These are phyloP conservation scores for Solanum chacoense DNA, from an alignment of 305 asterid species.

Conservation along the genomic window DNA sequence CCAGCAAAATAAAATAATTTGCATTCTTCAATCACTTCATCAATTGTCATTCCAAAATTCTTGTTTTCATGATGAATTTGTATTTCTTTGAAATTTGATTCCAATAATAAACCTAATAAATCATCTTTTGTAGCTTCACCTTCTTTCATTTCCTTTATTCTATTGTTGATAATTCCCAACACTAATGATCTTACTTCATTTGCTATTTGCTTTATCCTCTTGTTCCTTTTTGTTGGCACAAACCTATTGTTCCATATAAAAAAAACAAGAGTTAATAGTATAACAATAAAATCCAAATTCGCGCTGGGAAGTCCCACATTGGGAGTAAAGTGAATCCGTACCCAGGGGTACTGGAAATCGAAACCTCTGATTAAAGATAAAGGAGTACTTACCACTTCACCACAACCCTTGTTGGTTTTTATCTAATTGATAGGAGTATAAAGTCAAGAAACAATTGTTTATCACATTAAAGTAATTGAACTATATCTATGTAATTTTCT, in stretches of 20 bases:
- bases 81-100: slow-evolving; percentile 4
- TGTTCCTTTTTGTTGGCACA: slow-evolving; percentile 8
- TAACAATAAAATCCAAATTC: neutral
- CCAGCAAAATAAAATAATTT: slow-evolving; percentile 25
- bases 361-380: neutral
- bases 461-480: neutral
- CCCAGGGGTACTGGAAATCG: neutral
- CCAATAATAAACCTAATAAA: slow-evolving; percentile 2
- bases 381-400: neutral
- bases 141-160: slow-evolving; percentile 3
- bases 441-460: slow-evolving; percentile 15
- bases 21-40: slow-evolving; percentile 27
- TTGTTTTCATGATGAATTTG: neutral
- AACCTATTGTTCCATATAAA: neutral
- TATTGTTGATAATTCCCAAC: neutral
- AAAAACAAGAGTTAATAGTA: neutral
- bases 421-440: neutral
- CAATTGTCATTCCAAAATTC: slow-evolving; percentile 11
- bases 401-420: neutral
- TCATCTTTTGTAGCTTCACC: neutral
- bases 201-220: neutral
- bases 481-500: neutral
- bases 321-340: neutral
- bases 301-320: neutral
- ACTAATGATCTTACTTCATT: neutral